Evolutionary conservation across 768 basidiomycete species (phyloP).

Genomic region (Rhodocollybia butyracea): DNA sequence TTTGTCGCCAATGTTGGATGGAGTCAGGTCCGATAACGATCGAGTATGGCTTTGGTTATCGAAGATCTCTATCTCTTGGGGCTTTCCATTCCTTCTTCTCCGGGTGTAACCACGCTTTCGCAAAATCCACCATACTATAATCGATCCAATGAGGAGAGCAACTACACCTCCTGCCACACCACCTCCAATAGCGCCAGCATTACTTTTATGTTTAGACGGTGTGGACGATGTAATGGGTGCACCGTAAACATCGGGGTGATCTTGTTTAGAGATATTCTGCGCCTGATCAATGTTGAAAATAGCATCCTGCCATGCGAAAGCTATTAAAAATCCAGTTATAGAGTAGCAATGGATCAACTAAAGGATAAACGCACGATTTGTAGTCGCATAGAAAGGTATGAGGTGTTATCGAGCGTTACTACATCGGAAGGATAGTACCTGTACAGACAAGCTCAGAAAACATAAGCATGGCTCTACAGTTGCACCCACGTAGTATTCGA

Average conservation of each 20-base stretch:
- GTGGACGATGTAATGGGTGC: neutral
- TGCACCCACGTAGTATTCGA: neutral
- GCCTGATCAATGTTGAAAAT: slow-evolving; percentile 29
- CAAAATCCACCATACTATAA: neutral
- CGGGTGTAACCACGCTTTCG: neutral
- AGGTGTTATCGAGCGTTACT: slow-evolving; percentile 24
- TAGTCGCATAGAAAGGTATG: slow-evolving; percentile 46
- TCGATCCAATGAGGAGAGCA: neutral
- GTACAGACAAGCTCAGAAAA: neutral
- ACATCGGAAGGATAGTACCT: slow-evolving; percentile 41
- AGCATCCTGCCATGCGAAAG: slow-evolving; percentile 22
- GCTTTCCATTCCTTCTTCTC: neutral
- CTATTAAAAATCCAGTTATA: neutral
- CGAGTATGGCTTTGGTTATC: neutral
- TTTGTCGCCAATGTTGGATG: neutral
- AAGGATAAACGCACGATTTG: slow-evolving; percentile 37
- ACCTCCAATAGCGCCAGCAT: neutral
- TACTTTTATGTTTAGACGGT: neutral
- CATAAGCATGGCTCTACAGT: neutral
- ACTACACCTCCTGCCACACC: slow-evolving; percentile 1
- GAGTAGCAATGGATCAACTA: neutral
- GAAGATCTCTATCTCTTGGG: neutral
- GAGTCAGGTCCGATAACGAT: neutral
- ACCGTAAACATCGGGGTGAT: slow-evolving; percentile 9
- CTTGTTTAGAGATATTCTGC: slow-evolving; percentile 19